Conservation (phyloP, 768 basidiomycete genomes). For the Leucocoprinus birnbaumii region DNA sequence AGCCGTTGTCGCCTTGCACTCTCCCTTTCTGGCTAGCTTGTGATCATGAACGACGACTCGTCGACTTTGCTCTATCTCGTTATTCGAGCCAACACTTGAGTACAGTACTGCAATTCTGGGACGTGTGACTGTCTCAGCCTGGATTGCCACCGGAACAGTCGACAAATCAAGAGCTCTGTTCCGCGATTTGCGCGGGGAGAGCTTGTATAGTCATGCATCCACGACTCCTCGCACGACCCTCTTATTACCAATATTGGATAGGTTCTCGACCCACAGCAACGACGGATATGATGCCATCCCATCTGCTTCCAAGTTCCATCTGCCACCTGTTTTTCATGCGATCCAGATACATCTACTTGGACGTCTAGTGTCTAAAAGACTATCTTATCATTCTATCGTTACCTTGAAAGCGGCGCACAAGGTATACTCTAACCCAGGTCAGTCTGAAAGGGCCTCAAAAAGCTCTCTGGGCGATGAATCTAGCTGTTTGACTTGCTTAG, state of each 20-base stretch:
- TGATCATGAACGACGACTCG: neutral
- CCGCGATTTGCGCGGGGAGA: neutral
- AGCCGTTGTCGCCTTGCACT: neutral
- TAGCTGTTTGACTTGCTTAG: no score
- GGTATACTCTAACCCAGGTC: neutral
- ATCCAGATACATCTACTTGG: constrained; percentile 3
- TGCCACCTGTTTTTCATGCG: neutral
- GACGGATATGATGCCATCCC: constrained; percentile 6
- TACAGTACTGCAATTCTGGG: neutral
- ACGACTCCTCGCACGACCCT: neutral
- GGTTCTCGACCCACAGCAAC: neutral
- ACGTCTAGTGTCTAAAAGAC: neutral
- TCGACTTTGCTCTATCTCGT: neutral
- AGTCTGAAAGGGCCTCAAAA: no score
- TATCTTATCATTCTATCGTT: constrained; percentile 1
- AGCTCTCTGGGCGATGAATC: no score
- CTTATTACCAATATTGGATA: neutral
- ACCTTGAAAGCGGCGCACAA: neutral
- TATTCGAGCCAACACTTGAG: neutral
- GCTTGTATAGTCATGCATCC: neutral
- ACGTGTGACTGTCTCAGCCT: neutral
- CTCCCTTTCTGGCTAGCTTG: neutral
- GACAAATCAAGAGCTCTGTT: neutral
- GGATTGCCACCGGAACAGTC: neutral
- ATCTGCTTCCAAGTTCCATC: constrained; percentile 1